Conservation (phyloP, 2,329 filamentous ascomycete species). For the Pseudocercospora pini-densiflorae region DNA sequence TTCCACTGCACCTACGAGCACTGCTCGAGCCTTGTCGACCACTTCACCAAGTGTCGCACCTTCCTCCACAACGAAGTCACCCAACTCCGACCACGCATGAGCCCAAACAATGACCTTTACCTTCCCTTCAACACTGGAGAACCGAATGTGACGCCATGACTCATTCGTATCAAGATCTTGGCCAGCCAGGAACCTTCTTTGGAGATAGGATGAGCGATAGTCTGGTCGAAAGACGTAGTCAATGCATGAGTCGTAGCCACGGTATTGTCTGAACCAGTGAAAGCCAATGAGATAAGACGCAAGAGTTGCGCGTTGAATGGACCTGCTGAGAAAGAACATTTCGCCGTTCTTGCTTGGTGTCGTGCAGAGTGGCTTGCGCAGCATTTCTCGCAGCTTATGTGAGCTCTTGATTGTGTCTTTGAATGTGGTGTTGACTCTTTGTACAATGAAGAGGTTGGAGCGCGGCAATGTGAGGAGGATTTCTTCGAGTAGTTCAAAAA, state of each 20-base stretch:
- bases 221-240: not conserved
- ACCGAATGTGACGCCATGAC: not conserved
- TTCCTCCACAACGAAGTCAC: not conserved
- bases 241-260: not conserved
- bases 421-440: constrained; percentile 27
- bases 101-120: not conserved
- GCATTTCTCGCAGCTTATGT: not conserved
- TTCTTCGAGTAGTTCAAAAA: constrained; percentile 28
- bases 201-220: not conserved
- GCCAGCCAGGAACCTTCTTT: not conserved
- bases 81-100: not conserved
- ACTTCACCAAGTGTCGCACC: not conserved
- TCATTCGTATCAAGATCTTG: not conserved
- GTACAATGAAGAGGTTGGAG: constrained; percentile 27
- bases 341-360: not conserved
- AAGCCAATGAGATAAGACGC: not conserved
- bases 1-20: not conserved
- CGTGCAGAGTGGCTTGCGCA: not conserved
- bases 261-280: not conserved
- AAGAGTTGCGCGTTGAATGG: not conserved
- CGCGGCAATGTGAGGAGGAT: constrained; percentile 27
- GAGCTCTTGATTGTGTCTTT: constrained; percentile 23
- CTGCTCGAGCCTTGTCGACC: not conserved
- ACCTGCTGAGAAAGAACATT: not conserved
- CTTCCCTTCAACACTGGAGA: not conserved